Evolutionary conservation across 202 grass and related monocot genomes (phyloP).

Genomic region (Brachypodium distachyon): DNA sequence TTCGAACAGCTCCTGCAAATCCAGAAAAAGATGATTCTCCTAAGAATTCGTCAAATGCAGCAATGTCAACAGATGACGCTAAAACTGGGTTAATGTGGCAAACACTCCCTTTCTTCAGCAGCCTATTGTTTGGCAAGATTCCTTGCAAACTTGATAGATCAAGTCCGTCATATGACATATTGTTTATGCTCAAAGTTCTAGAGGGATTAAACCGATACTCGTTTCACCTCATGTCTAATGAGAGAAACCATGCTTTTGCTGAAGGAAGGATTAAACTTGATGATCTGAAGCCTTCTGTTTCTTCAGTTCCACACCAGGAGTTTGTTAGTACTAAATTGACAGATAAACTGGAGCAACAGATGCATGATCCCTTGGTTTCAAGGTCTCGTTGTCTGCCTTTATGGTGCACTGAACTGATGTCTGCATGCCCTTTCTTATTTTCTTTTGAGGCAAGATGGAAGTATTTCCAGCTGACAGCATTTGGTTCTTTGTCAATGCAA

Average conservation of each 20-base stretch:
- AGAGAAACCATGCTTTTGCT: constrained; percentile 58
- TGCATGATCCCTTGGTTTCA: constrained; percentile 76
- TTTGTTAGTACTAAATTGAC: constrained; percentile 82
- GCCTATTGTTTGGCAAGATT: constrained; percentile 56
- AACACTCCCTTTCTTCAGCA: constrained; percentile 60
- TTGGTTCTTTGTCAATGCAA: constrained; percentile 57
- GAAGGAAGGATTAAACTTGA: constrained; percentile 52
- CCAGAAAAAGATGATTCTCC: constrained; percentile 6
- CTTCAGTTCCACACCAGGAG: constrained; percentile 66
- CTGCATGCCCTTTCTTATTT: constrained; percentile 89
- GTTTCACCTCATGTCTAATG: constrained; percentile 46
- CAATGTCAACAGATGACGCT: constrained; percentile 13
- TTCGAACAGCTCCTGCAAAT: constrained; percentile 43
- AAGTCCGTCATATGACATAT: constrained; percentile 70
- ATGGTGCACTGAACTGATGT: constrained; percentile 87
- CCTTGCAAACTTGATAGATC: constrained; percentile 67
- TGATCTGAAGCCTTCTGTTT: constrained; percentile 47
- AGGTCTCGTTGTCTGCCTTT: constrained; percentile 60
- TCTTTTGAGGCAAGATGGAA: constrained; percentile 89
- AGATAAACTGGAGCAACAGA: constrained; percentile 97
- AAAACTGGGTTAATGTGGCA: constrained; percentile 43
- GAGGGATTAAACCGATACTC: constrained; percentile 77
- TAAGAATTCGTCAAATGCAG: constrained; percentile 4
- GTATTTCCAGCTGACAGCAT: constrained; percentile 77
- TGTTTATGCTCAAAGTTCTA: constrained; percentile 84